Evolutionary conservation across 495 filamentous ascomycete genomes (phyloP).

Genomic region (Aspergillus taichungensis): DNA sequence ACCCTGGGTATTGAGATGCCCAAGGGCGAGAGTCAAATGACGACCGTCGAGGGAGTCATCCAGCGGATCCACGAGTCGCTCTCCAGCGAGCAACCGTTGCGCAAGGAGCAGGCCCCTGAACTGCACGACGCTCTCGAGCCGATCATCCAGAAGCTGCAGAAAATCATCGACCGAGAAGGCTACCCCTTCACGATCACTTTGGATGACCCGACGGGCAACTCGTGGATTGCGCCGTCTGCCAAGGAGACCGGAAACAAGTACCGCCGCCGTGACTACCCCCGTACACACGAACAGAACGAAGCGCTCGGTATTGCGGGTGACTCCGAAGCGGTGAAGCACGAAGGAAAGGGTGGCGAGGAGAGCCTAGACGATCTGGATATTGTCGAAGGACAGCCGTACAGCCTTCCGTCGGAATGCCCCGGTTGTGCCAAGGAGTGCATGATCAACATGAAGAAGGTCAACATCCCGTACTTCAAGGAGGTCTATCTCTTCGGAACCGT

Average conservation of each 20-base stretch:
- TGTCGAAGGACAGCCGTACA: constrained; percentile 79
- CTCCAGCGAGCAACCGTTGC: constrained; percentile 59
- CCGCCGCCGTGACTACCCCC: constrained; percentile 67
- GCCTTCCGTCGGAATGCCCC: constrained; percentile 82
- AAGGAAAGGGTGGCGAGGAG: constrained; percentile 12
- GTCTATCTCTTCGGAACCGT: constrained; percentile 84
- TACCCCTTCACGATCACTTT: constrained; percentile 84
- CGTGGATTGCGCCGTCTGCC: constrained; percentile 84
- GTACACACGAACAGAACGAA: constrained; percentile 78
- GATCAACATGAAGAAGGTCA: constrained; percentile 91
- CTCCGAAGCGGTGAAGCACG: constrained; percentile 19
- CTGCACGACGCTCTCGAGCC: constrained; percentile 64
- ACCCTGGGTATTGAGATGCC: constrained; percentile 89
- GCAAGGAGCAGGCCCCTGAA: constrained; percentile 66
- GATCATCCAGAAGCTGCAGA: constrained; percentile 58
- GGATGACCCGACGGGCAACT: constrained; percentile 94
- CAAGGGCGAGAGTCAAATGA: constrained; percentile 75
- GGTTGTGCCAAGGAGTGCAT: constrained; percentile 75
- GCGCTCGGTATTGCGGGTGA: constrained; percentile 59
- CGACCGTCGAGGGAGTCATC: constrained; percentile 85
- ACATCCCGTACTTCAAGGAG: constrained; percentile 94
- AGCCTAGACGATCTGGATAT: constrained; percentile 62
- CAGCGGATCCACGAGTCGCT: constrained; percentile 67
- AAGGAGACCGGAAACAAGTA: constrained; percentile 67
- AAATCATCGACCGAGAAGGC: constrained; percentile 61